Evolutionary conservation across 2,329 filamentous ascomycete genomes (phyloP).

Genomic region (Aureobasidium leucospermi): DNA sequence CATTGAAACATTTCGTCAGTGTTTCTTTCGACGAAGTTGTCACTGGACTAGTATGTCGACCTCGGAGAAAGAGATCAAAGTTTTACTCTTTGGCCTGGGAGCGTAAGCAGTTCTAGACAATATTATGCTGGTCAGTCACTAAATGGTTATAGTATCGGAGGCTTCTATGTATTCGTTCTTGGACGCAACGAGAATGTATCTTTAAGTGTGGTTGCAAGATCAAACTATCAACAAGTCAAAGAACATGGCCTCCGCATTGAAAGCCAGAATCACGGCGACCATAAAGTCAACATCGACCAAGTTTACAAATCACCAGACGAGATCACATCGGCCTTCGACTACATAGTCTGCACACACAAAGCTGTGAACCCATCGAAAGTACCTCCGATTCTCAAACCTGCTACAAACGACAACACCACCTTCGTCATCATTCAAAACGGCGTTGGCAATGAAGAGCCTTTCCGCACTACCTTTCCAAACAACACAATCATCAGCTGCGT

Average conservation of each 20-base stretch:
- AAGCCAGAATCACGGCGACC: slow-evolving; percentile 36
- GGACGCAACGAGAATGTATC: slow-evolving; percentile 34
- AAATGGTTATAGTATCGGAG: slow-evolving; percentile 41
- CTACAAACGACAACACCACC: slow-evolving; percentile 38
- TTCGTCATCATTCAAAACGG: slow-evolving; percentile 60
- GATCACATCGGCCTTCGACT: slow-evolving; percentile 34
- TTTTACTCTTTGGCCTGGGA: slow-evolving; percentile 48
- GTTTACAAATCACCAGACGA: slow-evolving; percentile 34
- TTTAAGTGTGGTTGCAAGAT: slow-evolving; percentile 38
- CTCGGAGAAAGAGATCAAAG: slow-evolving; percentile 19
- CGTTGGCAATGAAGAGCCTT: slow-evolving; percentile 53
- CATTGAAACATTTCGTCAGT: background rate
- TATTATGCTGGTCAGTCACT: background rate
- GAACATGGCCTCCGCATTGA: slow-evolving; percentile 36
- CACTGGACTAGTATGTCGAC: background rate
- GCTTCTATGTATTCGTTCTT: slow-evolving; percentile 51
- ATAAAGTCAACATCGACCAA: slow-evolving; percentile 19
- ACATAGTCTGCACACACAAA: slow-evolving; percentile 41
- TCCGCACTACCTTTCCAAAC: slow-evolving; percentile 40
- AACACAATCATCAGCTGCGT: slow-evolving; percentile 51
- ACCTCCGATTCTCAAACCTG: slow-evolving; percentile 33
- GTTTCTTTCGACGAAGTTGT: too few relatives aligned
- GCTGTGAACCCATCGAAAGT: slow-evolving; percentile 32
- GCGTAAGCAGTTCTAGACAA: slow-evolving; percentile 35
- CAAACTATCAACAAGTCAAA: slow-evolving; percentile 39